These are phyloP conservation scores for Lentinula aciculospora DNA, from an alignment of 768 basidiomycete species.

Conservation along the genomic window DNA sequence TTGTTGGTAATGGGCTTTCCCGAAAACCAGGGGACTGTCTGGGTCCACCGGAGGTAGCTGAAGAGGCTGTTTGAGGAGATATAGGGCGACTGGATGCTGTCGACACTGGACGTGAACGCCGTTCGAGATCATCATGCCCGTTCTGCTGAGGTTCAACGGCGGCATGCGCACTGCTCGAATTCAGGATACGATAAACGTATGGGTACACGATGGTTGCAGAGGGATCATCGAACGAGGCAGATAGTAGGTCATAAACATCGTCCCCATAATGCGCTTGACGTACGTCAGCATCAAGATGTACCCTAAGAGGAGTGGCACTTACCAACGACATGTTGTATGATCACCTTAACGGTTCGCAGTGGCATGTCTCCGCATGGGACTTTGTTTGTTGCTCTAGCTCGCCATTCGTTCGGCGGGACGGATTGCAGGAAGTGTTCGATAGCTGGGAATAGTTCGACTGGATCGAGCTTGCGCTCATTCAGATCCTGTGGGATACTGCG, in stretches of 20 bases:
- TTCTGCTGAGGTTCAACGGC: conserved; percentile 30
- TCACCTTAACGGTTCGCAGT: conserved; percentile 93
- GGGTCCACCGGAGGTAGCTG: conserved; percentile 40
- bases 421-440: conserved; percentile 93
- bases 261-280: conserved; percentile 73
- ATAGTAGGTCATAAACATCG: conserved; percentile 86
- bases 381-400: conserved; percentile 82
- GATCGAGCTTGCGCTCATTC: conserved; percentile 70
- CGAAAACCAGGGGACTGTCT: conserved; percentile 55
- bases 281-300: conserved; percentile 1
- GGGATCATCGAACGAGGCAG: conserved; percentile 90
- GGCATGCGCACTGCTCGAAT: conserved; percentile 49
- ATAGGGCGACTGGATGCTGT: conserved; percentile 63
- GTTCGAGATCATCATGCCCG: conserved; percentile 28
- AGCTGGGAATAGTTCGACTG: conserved; percentile 84
- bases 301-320: conserved; percentile 28
- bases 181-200: conserved; percentile 89
- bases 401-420: conserved; percentile 94
- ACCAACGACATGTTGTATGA: conserved; percentile 97
- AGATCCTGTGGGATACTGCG: conserved; percentile 92
- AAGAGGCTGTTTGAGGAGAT: conserved; percentile 59
- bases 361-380: conserved; percentile 98
- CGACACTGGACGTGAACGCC: conserved; percentile 42
- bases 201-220: conserved; percentile 96
- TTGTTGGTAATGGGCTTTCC: conserved; percentile 59